Evolutionary conservation across 345 rosid genomes (phyloP), one percentile per base, ranked within the genome.

Genomic region (Microcos paniculata): DNA sequence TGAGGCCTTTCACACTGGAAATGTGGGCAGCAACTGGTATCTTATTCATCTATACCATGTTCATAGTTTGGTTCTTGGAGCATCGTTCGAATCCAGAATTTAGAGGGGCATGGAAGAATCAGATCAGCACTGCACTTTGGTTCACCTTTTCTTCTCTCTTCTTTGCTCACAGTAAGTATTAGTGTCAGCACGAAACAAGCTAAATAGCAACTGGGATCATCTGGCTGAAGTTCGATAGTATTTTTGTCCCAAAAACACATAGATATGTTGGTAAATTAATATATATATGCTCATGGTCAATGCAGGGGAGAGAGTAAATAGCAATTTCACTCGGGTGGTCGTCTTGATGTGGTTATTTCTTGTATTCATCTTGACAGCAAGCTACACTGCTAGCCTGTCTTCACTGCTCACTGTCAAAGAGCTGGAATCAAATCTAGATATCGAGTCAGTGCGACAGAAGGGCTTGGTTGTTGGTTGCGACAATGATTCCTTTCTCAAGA

Each of bases 321-420:
- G 83, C 72, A 83, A 84, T 38, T 73, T 85, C 15, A 81, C 92
- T 23, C 53, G 83, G 16, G 69, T 85, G 8, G 94, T 88, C 74
- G 62, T 88, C 26, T 66, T 80, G 18, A 84, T 81, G 6, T 88
- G 94, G 94, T 85, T 88, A 13, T 88, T 86, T 67, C 82, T 88
- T 33, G 92, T 81, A 46, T 35, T 90, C 42, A 79, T 87, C 68
- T 72, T 88, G 45, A 88, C 70, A 15, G 82, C 88, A 61, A 87
- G 92, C 80, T 90, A 88, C 83, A 88, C 92, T 0, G 94, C 92
- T 21, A 78, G 84, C 73, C 76, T 90, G 24, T 76, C 88, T 21
- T 87, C 94, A 16, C 71, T 87, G 85, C 87, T 88, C 18, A 90
- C 94, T 0, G 82, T 88, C 12, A 82, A 77, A 62, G 21, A 76